A percentile compares a stretch with the other conserved stretches of the same genome.
Conservation (phyloP, 108 stramenopile species). For the Schizochytrium sp. region DNA sequence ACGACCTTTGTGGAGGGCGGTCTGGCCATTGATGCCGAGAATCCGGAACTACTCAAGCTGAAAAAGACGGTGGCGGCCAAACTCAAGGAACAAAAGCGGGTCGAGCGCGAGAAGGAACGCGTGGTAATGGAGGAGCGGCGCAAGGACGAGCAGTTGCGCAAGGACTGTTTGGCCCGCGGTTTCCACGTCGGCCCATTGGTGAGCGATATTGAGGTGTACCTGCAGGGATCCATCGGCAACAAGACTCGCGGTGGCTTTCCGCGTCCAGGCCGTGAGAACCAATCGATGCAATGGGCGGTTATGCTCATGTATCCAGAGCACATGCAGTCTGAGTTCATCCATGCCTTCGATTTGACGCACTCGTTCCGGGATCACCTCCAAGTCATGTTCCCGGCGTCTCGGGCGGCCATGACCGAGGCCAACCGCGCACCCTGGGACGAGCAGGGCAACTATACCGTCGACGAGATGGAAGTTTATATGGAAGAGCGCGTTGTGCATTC, state of each 20-base stretch:
- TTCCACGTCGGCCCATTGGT: neutral
- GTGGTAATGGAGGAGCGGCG: neutral
- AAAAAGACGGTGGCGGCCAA: neutral
- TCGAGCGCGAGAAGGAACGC: neutral
- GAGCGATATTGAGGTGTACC: neutral
- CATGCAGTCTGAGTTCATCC: constrained; percentile 5
- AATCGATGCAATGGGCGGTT: neutral
- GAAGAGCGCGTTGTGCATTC: neutral
- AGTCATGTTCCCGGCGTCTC: neutral
- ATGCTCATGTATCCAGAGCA: neutral
- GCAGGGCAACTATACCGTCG: neutral
- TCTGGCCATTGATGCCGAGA: neutral
- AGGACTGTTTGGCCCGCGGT: neutral
- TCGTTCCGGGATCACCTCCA: neutral
- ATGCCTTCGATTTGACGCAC: neutral
- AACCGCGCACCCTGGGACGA: constrained; percentile 4
- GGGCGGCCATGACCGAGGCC: neutral
- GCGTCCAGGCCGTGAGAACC: neutral
- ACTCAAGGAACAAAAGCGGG: neutral
- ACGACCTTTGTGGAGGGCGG: neutral
- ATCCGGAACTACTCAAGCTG: neutral
- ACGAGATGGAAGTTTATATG: neutral
- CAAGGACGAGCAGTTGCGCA: constrained; percentile 10
- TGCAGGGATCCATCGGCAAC: constrained; percentile 2
- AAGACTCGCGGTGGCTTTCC: neutral